Evolutionary conservation across 176 grass and related monocot species (phyloP).

Genomic region (Carex pumila): DNA sequence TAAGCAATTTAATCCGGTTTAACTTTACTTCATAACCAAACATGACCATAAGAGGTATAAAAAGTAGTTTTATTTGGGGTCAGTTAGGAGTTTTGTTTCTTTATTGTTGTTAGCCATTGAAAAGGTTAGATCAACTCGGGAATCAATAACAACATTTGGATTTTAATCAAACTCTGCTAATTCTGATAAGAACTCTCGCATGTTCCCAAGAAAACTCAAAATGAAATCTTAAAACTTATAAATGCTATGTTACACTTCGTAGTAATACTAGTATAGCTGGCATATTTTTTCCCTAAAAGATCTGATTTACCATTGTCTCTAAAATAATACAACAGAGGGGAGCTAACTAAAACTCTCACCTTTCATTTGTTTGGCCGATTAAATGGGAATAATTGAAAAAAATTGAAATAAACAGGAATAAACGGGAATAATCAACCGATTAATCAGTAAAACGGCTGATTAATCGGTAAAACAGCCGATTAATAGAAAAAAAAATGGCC

Average conservation of each 20-base stretch:
- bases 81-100: constrained; percentile 57
- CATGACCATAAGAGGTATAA: too few species aligned
- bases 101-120: constrained; percentile 42
- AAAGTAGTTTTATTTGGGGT: background rate
- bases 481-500: too few species aligned
- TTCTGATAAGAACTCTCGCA: constrained; percentile 6
- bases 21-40: too few species aligned
- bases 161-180: background rate
- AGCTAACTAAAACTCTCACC: constrained; percentile 19
- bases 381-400: too few species aligned
- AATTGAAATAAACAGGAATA: too few species aligned
- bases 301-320: constrained; percentile 27
- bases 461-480: too few species aligned
- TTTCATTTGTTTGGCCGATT: constrained; percentile 31
- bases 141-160: background rate
- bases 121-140: background rate
- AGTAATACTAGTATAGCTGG: constrained; percentile 30
- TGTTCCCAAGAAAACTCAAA: background rate
- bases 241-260: constrained; percentile 24
- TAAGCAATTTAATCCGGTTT: too few species aligned
- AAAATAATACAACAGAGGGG: constrained; percentile 37
- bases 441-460: too few species aligned
- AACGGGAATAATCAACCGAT: too few species aligned
- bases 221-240: background rate
- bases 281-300: constrained; percentile 15